phyloP scores from a whole-genome alignment of 1,139 yeast species.

The Suhomyces kunorum region DNA sequence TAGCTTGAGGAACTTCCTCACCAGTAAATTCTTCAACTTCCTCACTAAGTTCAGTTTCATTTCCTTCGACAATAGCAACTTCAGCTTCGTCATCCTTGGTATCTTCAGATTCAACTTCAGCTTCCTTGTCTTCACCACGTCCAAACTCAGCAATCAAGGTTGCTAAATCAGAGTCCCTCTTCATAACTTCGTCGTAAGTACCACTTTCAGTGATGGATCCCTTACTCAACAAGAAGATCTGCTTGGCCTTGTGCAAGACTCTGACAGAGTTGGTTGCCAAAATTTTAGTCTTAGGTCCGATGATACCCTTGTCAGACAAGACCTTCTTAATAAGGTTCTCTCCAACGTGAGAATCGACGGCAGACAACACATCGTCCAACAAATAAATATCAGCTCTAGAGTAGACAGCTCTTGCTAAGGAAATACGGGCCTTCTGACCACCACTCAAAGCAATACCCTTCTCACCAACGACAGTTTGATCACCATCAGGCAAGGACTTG shows the following conservation, averaged over 20 bases:
- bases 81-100: background rate
- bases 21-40: slow-evolving; percentile 17
- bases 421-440: slow-evolving; percentile 48
- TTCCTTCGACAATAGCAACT: background rate
- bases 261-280: slow-evolving; percentile 33
- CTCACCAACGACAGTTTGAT: slow-evolving; percentile 44
- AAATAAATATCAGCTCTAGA: slow-evolving; percentile 41
- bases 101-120: slow-evolving; percentile 1
- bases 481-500: slow-evolving; percentile 42
- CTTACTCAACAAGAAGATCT: slow-evolving; percentile 32
- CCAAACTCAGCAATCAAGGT: slow-evolving; percentile 76
- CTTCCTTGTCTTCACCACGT: slow-evolving; percentile 34
- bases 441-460: slow-evolving; percentile 48
- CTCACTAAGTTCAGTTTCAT: slow-evolving; percentile 8
- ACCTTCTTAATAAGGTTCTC: slow-evolving; percentile 26
- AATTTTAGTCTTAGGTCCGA: slow-evolving; percentile 29
- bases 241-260: slow-evolving; percentile 33
- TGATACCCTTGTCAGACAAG: slow-evolving; percentile 25
- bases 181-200: slow-evolving; percentile 22
- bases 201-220: slow-evolving; percentile 34
- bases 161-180: slow-evolving; percentile 18
- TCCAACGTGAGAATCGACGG: slow-evolving; percentile 43
- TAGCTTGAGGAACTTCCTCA: slow-evolving; percentile 9
- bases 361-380: slow-evolving; percentile 41
- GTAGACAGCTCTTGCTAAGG: slow-evolving; percentile 46